A percentile compares a stretch with the other conserved stretches of the same genome.
phyloP scores from a whole-genome alignment of 805 yeast genomes.

The Candida golubevii region DNA sequence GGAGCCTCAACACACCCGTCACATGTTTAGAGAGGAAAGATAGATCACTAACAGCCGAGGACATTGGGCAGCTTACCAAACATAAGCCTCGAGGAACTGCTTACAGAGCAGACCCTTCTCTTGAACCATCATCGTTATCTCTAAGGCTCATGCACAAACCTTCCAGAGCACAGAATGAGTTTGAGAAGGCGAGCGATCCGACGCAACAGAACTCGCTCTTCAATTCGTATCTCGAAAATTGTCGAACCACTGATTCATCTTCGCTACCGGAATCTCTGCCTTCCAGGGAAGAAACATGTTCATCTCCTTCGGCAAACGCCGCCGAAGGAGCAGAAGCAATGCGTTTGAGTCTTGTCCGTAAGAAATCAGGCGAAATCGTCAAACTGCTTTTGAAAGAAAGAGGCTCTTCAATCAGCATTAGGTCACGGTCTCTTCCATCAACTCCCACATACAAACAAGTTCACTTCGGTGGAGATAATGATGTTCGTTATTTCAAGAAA shows the following conservation, averaged over 20 bases:
- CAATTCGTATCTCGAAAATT: conserved; percentile 15
- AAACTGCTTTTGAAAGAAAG: conserved; percentile 65
- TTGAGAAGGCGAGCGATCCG: conserved; percentile 26
- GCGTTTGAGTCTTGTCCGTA: conserved; percentile 48
- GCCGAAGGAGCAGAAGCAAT: too few species aligned
- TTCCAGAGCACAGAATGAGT: conserved; percentile 28
- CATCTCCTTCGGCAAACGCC: not conserved
- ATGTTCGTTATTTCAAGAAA: conserved; percentile 68
- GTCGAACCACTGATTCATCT: not conserved
- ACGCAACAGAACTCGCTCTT: conserved; percentile 26
- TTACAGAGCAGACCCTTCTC: not conserved
- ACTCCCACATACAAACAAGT: conserved; percentile 68
- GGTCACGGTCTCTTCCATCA: conserved; percentile 36
- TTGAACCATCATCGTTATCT: conserved; percentile 22
- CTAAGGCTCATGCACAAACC: conserved; percentile 40
- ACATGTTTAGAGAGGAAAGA: not conserved
- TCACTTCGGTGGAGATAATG: conserved; percentile 68
- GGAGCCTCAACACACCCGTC: not conserved
- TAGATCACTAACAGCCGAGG: too few species aligned
- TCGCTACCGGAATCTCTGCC: not conserved
- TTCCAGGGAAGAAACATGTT: not conserved
- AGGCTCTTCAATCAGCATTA: conserved; percentile 19
- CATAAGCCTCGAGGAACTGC: not conserved
- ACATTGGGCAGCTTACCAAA: not conserved
- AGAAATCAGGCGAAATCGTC: conserved; percentile 60